These are phyloP conservation scores for Populus tomentosa DNA, from an alignment of 441 rosid species.

Conservation along the genomic window DNA sequence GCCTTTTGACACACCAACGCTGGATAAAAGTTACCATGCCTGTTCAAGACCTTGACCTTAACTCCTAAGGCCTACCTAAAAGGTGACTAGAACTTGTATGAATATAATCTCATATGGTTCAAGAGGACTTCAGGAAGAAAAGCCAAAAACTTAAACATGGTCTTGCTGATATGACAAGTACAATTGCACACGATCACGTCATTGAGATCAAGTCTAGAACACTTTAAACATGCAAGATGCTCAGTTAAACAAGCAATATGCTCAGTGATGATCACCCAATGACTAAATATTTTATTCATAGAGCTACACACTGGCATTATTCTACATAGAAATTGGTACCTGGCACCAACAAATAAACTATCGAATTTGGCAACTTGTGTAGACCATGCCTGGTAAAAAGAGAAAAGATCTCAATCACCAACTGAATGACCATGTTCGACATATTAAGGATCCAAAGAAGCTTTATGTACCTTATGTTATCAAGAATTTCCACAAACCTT, in stretches of 20 bases:
- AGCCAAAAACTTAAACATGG: neutral
- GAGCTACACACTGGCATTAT: neutral
- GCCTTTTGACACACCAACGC: neutral
- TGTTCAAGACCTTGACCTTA: neutral
- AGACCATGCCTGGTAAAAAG: slow-evolving; percentile 75
- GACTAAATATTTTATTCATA: neutral
- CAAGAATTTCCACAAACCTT: slow-evolving; percentile 63
- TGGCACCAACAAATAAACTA: slow-evolving; percentile 91
- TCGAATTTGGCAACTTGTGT: slow-evolving; percentile 73
- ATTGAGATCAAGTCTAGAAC: neutral
- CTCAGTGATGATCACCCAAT: neutral
- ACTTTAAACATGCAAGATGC: neutral
- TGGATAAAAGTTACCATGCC: neutral
- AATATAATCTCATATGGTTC: neutral
- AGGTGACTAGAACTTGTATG: neutral
- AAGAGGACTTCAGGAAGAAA: neutral
- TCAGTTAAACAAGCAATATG: neutral
- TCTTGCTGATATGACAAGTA: neutral
- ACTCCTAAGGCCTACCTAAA: neutral
- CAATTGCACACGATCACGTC: neutral
- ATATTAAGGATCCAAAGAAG: slow-evolving; percentile 20
- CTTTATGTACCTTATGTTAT: slow-evolving; percentile 62
- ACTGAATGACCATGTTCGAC: slow-evolving; percentile 18
- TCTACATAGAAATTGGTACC: slow-evolving; percentile 32
- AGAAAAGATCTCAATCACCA: slow-evolving; percentile 20